Conservation (phyloP, 2,329 filamentous ascomycete genomes). For the Monascus ruber region DNA sequence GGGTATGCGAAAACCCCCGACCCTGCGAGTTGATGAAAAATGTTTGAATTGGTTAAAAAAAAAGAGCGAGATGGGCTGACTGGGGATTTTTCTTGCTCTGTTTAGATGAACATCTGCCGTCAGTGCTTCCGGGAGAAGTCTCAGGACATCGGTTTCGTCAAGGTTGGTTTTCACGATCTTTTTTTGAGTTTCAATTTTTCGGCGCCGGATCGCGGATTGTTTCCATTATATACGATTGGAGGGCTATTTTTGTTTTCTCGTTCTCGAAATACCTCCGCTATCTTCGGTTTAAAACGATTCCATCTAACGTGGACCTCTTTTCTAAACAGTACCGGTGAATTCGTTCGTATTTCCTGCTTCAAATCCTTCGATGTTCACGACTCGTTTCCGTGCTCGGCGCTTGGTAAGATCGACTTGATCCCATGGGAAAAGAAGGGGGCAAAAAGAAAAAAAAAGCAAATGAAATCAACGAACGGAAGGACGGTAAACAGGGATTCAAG, state of each 20-base stretch:
- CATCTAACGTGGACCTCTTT: neutral
- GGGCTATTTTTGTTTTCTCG: too few relatives aligned
- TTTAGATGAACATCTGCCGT: constrained; percentile 48
- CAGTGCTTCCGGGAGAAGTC: constrained; percentile 59
- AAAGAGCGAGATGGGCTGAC: constrained; percentile 5
- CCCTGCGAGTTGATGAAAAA: constrained; percentile 3
- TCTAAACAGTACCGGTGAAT: constrained; percentile 1
- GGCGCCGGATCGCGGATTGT: too few relatives aligned
- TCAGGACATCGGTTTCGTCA: constrained; percentile 57
- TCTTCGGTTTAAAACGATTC: neutral
- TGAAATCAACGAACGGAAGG: neutral
- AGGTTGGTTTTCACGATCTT: constrained; percentile 38
- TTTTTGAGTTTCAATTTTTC: too few relatives aligned
- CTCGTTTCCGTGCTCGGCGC: constrained; percentile 1
- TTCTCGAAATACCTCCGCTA: too few relatives aligned
- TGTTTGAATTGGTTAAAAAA: constrained; percentile 1
- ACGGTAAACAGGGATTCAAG: too few relatives aligned
- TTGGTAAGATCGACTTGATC: neutral
- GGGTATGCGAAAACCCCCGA: constrained; percentile 32
- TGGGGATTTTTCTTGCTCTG: constrained; percentile 8
- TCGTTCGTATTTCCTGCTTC: neutral
- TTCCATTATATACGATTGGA: too few relatives aligned
- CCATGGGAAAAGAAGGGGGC: neutral
- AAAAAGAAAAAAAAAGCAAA: neutral
- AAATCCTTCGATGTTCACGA: neutral